A percentile compares a stretch with the other conserved stretches of the same genome.
phyloP scores from a whole-genome alignment of 225 moss, liverwort and hornwort genomes.

The Rhytidiadelphus loreus region DNA sequence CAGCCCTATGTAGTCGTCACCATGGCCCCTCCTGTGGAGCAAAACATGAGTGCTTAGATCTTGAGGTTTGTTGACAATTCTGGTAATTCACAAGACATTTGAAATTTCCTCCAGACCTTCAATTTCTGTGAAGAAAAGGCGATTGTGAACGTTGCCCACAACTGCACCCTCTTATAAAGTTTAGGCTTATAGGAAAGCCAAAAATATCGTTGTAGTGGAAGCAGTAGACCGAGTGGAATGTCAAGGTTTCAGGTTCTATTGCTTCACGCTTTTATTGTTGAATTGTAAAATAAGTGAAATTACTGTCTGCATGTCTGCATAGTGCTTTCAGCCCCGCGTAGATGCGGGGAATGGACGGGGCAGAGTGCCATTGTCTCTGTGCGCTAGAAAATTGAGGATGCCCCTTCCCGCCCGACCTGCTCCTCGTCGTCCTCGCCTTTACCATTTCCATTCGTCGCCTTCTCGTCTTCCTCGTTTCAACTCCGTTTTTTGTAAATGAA shows the following conservation, averaged over 20 bases:
- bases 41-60: slow-evolving; percentile 34
- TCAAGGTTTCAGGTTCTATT: not conserved
- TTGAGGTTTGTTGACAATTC: not conserved
- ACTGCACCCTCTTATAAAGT: not conserved
- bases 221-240: not conserved
- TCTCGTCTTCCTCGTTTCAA: not conserved
- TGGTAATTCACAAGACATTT: not conserved
- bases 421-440: not conserved
- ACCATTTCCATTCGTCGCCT: not conserved
- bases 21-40: slow-evolving; percentile 48
- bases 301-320: not conserved
- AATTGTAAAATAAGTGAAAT: not conserved
- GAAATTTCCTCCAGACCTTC: not conserved
- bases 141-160: not conserved
- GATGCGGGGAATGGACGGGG: not conserved
- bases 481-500: not conserved
- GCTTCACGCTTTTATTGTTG: not conserved
- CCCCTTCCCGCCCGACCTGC: too few relatives aligned
- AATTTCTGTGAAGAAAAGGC: not conserved
- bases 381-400: too few relatives aligned
- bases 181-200: not conserved
- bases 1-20: slow-evolving; percentile 22
- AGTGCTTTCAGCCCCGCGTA: not conserved
- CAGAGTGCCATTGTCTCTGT: not conserved
- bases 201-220: not conserved